Conservation (phyloP, 768 basidiomycete genomes). For the Boletus speciosus region DNA sequence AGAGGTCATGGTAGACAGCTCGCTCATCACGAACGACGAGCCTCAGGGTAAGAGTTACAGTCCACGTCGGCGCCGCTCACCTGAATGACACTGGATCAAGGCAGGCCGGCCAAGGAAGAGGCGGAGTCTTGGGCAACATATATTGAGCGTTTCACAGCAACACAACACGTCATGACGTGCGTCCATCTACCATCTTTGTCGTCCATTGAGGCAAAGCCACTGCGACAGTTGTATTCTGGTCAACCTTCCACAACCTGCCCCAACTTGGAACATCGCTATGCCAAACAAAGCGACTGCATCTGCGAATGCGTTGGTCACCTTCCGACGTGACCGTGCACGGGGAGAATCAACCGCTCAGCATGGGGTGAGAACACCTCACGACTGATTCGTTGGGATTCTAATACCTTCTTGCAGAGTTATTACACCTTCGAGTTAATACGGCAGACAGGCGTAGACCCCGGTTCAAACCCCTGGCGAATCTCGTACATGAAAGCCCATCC, state of each 20-base stretch:
- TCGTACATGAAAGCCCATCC: conserved; percentile 26
- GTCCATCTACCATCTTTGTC: background rate
- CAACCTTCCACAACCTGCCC: conserved; percentile 25
- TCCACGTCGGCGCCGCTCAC: background rate
- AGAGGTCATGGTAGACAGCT: conserved; percentile 22
- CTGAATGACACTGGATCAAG: conserved; percentile 10
- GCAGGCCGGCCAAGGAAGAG: conserved; percentile 13
- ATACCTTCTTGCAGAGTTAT: conserved; percentile 10
- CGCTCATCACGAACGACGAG: conserved; percentile 20
- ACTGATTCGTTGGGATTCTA: background rate
- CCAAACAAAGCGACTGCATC: conserved; percentile 22
- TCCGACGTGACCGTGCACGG: conserved; percentile 23
- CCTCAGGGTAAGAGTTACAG: conserved; percentile 8
- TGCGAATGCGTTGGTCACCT: conserved; percentile 22
- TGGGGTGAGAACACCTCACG: conserved; percentile 15
- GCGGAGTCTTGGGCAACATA: conserved; percentile 21
- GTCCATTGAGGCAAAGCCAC: background rate
- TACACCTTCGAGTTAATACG: conserved; percentile 27
- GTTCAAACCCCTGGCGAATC: conserved; percentile 25
- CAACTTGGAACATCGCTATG: conserved; percentile 18
- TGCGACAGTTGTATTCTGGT: conserved; percentile 20
- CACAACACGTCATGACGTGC: conserved; percentile 25
- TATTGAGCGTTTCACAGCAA: conserved; percentile 21
- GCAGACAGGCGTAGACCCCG: conserved; percentile 7
- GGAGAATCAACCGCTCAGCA: conserved; percentile 22